Conservation (phyloP, 2,329 filamentous ascomycete species). For the Domatiomyces catenatus region DNA sequence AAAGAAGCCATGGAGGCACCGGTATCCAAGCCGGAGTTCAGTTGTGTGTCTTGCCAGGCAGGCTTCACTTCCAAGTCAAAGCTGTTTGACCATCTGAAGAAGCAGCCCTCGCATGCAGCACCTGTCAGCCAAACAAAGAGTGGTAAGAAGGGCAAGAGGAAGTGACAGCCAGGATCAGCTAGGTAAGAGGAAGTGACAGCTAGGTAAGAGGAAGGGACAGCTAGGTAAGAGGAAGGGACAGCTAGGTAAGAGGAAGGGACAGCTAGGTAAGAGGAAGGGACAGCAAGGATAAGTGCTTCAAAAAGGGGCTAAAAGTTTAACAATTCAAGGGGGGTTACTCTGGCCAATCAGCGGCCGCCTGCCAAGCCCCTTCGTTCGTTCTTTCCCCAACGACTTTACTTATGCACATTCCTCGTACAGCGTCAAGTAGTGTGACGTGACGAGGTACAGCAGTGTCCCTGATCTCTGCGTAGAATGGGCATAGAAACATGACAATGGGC, state of each 20-base stretch:
- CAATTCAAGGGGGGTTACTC: neutral
- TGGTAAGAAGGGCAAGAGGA: constrained; percentile 17
- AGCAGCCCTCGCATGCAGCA: constrained; percentile 46
- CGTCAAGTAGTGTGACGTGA: neutral
- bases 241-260: constrained; percentile 17
- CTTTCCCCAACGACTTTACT: too few relatives aligned
- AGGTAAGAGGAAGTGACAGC: constrained; percentile 16
- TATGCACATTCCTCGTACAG: neutral
- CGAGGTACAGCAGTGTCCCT: neutral
- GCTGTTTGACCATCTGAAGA: constrained; percentile 58
- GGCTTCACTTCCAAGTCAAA: constrained; percentile 59
- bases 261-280: constrained; percentile 16
- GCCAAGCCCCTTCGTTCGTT: neutral
- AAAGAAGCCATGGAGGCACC: constrained; percentile 16
- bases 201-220: too few relatives aligned
- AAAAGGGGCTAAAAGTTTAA: neutral
- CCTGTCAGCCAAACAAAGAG: constrained; percentile 18
- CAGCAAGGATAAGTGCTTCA: neutral
- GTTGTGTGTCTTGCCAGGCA: constrained; percentile 65
- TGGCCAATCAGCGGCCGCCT: neutral
- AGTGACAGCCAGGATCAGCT: constrained; percentile 2
- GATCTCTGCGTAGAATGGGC: neutral
- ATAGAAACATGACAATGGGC: neutral
- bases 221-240: constrained; percentile 16
- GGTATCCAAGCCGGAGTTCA: constrained; percentile 31